A percentile compares a stretch with the other conserved stretches of the same genome.
Evolutionary conservation across 305 asterid species (phyloP).

Genomic region (Plantago coronopus): DNA sequence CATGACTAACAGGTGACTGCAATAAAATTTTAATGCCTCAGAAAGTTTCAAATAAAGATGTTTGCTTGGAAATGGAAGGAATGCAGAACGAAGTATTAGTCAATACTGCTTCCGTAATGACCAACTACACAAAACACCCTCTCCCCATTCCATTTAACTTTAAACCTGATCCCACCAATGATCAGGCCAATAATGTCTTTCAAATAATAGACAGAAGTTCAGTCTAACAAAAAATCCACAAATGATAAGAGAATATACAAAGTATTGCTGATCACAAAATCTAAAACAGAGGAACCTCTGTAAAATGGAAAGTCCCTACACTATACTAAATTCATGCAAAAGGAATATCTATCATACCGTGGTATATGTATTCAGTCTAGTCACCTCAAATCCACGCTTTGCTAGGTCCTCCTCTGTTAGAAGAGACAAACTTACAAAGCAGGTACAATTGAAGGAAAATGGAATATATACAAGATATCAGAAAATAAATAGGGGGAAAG

Average conservation of each 20-base stretch:
- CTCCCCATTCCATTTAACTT: no score
- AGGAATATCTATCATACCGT: slow-evolving; percentile 42
- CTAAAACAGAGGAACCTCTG: neutral
- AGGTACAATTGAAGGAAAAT: neutral
- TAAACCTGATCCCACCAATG: no score
- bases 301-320: neutral
- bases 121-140: neutral
- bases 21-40: slow-evolving; percentile 9
- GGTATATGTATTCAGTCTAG: slow-evolving; percentile 72
- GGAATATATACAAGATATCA: no score
- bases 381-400: slow-evolving; percentile 72
- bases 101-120: neutral
- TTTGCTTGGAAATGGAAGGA: neutral
- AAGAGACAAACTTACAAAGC: slow-evolving; percentile 3
- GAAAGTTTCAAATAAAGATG: neutral
- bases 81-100: neutral
- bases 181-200: no score
- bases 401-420: slow-evolving; percentile 71
- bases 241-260: neutral
- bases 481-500: neutral
- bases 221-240: neutral
- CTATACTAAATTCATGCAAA: neutral
- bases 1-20: slow-evolving; percentile 53
- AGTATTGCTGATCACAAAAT: slow-evolving; percentile 3
- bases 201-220: neutral